Evolutionary conservation across 2,329 filamentous ascomycete genomes (phyloP).

Genomic region (Xylariaceae sp.): DNA sequence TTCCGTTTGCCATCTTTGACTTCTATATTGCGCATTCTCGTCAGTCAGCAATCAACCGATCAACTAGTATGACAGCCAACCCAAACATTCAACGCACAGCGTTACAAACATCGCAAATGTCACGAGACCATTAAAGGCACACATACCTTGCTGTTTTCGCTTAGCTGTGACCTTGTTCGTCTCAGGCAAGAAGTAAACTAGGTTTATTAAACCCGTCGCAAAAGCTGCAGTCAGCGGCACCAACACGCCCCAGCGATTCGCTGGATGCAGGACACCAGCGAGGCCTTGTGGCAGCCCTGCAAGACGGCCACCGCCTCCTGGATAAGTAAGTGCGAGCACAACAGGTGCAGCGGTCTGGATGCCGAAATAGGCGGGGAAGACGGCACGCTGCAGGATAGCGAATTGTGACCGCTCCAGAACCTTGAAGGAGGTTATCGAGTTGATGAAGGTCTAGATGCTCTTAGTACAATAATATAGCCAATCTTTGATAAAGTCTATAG

Average conservation of each 20-base stretch:
- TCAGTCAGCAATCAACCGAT: slow-evolving; percentile 26
- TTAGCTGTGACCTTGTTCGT: slow-evolving; percentile 78
- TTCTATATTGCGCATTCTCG: slow-evolving; percentile 55
- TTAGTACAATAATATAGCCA: not conserved
- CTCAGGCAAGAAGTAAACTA: slow-evolving; percentile 73
- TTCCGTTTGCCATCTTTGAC: slow-evolving; percentile 88
- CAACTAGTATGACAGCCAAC: not conserved
- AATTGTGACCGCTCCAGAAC: slow-evolving; percentile 82
- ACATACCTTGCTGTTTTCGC: slow-evolving; percentile 78
- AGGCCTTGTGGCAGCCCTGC: slow-evolving; percentile 50
- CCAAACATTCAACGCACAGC: not conserved
- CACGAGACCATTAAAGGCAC: not conserved
- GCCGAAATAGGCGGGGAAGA: slow-evolving; percentile 89
- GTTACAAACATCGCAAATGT: not conserved
- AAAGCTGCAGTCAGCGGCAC: slow-evolving; percentile 74
- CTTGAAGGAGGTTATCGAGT: slow-evolving; percentile 77
- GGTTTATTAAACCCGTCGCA: slow-evolving; percentile 73
- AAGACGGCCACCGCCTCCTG: slow-evolving; percentile 50
- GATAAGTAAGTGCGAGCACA: slow-evolving; percentile 80
- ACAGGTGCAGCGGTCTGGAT: slow-evolving; percentile 80
- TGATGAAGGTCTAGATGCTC: slow-evolving; percentile 71
- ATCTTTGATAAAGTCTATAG: not conserved
- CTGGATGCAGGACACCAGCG: slow-evolving; percentile 62
- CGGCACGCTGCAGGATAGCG: slow-evolving; percentile 76
- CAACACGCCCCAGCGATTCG: slow-evolving; percentile 69